Percentiles rank a stretch among this genome's conserved stretches.
These are phyloP conservation scores for Aphanomyces cochlioides DNA, from an alignment of 352 stramenopile species.

Conservation along the genomic window DNA sequence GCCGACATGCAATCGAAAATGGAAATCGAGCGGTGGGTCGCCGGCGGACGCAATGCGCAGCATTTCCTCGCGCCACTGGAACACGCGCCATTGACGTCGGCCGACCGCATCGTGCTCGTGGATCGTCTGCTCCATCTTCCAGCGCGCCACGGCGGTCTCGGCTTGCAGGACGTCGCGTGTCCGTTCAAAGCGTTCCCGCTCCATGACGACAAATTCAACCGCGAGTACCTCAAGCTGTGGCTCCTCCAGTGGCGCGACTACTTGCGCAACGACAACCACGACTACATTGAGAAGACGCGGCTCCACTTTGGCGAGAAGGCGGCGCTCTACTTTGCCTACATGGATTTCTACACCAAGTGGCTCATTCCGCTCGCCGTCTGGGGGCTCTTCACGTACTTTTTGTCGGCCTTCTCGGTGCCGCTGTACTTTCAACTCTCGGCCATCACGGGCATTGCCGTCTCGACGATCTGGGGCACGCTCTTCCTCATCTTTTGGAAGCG, in stretches of 20 bases:
- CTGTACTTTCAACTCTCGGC: slow-evolving; percentile 27
- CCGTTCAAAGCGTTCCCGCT: slow-evolving; percentile 26
- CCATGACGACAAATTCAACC: slow-evolving; percentile 31
- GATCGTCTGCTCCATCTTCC: slow-evolving; percentile 25
- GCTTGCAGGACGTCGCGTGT: slow-evolving; percentile 17
- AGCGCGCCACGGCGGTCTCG: slow-evolving; percentile 15
- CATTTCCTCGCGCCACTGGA: slow-evolving; percentile 17
- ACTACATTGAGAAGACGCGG: slow-evolving; percentile 25
- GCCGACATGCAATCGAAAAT: slow-evolving; percentile 12
- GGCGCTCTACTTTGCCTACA: slow-evolving; percentile 32
- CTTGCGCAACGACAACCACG: slow-evolving; percentile 28
- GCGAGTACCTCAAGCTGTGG: slow-evolving; percentile 20
- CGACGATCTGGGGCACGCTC: slow-evolving; percentile 28
- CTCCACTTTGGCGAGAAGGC: slow-evolving; percentile 31
- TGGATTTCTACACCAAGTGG: slow-evolving; percentile 34
- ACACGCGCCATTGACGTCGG: slow-evolving; percentile 19
- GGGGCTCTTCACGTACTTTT: slow-evolving; percentile 27
- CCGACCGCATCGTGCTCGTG: slow-evolving; percentile 28
- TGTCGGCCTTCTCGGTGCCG: slow-evolving; percentile 21
- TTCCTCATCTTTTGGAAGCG: slow-evolving; percentile 33
- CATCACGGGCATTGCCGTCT: slow-evolving; percentile 27
- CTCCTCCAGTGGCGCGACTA: slow-evolving; percentile 28
- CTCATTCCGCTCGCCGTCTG: slow-evolving; percentile 22
- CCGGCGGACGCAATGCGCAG: slow-evolving; percentile 24
- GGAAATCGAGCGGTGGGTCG: slow-evolving; percentile 30